Conservation (phyloP, 1,284 basidiomycete species). For the Clitocybe nebularis region DNA sequence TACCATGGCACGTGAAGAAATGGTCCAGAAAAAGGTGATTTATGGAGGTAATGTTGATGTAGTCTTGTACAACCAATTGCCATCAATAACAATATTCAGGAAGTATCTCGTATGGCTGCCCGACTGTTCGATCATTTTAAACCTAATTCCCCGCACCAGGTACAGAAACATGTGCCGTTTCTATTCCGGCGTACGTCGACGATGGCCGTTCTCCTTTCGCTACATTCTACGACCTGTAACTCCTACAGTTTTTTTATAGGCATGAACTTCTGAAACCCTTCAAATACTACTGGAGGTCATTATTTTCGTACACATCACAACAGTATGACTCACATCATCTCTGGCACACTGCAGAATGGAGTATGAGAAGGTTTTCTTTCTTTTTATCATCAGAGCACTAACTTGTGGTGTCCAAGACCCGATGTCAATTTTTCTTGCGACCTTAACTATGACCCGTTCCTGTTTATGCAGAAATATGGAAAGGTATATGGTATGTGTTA, state of each 20-base stretch:
- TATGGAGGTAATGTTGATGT: too few species aligned
- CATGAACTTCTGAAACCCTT: conserved; percentile 76
- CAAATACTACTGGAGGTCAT: conserved; percentile 92
- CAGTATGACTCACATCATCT: neutral
- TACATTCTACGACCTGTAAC: conserved; percentile 1
- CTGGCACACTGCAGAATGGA: conserved; percentile 39
- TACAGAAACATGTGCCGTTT: conserved; percentile 93
- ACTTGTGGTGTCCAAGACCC: conserved; percentile 41
- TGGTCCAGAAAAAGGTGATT: too few species aligned
- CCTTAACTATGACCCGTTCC: conserved; percentile 82
- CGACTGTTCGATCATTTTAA: neutral
- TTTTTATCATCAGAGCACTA: conserved; percentile 26
- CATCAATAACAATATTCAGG: too few species aligned
- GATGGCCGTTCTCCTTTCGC: conserved; percentile 1
- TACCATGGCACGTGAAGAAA: too few species aligned
- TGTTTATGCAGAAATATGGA: conserved; percentile 81
- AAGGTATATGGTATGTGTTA: conserved; percentile 73
- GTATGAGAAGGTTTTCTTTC: conserved; percentile 67
- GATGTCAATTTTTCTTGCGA: conserved; percentile 84
- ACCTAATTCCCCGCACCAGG: conserved; percentile 24
- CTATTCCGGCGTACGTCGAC: conserved; percentile 75
- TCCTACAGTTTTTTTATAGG: conserved; percentile 72
- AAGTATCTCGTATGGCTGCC: conserved; percentile 2
- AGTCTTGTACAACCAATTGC: neutral
- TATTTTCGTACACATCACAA: conserved; percentile 11